Percentiles rank a stretch among this genome's conserved stretches.
Conservation (phyloP, 2,329 filamentous ascomycete species). For the Penicillium italicum region DNA sequence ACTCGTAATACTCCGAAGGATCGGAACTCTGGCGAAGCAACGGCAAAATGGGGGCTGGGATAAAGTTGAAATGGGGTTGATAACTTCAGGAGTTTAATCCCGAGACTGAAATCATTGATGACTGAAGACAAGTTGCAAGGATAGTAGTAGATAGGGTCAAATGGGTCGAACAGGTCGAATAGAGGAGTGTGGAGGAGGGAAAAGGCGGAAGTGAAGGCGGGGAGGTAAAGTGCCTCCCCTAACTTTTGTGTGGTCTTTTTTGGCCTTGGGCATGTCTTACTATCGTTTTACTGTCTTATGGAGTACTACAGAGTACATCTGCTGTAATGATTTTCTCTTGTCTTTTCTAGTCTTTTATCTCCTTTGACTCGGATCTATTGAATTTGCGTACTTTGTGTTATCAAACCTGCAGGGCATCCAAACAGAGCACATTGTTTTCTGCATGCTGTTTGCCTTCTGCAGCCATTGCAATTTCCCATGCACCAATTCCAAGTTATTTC, state of each 20-base stretch:
- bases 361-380: not conserved
- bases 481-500: conserved; percentile 4
- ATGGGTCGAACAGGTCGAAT: conserved; percentile 8
- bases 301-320: not conserved
- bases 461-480: conserved; percentile 6
- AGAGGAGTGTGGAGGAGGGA: conserved; percentile 21
- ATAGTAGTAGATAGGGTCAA: conserved; percentile 7
- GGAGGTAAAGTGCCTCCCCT: conserved; percentile 28
- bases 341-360: not conserved
- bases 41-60: not conserved
- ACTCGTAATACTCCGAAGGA: conserved; percentile 29
- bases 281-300: not conserved
- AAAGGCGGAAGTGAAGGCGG: conserved; percentile 34
- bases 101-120: conserved; percentile 31
- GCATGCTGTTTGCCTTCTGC: conserved; percentile 15
- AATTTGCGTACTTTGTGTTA: not conserved
- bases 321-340: not conserved
- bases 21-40: conserved; percentile 10
- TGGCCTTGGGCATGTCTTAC: not conserved
- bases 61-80: conserved; percentile 6
- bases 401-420: conserved; percentile 6
- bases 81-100: conserved; percentile 27
- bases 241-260: conserved; percentile 18
- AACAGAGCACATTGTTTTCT: conserved; percentile 20
- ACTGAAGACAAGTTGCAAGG: conserved; percentile 11